A percentile compares a stretch with the other conserved stretches of the same genome.
phyloP scores from a whole-genome alignment of 2,329 filamentous ascomycete genomes.

The Aspergillus neoniger region DNA sequence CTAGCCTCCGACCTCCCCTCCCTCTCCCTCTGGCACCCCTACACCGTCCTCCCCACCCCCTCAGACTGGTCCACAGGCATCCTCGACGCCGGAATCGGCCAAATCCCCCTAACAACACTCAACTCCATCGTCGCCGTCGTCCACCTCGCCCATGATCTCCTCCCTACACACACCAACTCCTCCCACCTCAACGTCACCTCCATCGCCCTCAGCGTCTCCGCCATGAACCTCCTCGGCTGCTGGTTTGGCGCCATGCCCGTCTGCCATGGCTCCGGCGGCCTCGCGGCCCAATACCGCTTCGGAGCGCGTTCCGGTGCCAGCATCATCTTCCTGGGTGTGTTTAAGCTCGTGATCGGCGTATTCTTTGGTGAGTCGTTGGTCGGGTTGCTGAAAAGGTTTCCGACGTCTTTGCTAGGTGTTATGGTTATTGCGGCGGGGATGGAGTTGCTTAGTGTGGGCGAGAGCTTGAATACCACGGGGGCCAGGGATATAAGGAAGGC shows the following conservation, averaged over 20 bases:
- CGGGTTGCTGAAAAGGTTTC: slow-evolving; percentile 69
- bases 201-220: slow-evolving; percentile 76
- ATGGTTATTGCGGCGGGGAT: slow-evolving; percentile 89
- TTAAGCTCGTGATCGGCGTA: slow-evolving; percentile 76
- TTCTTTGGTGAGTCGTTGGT: slow-evolving; percentile 75
- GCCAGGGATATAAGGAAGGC: slow-evolving; percentile 58
- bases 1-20: slow-evolving; percentile 48
- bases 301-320: slow-evolving; percentile 85
- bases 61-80: slow-evolving; percentile 56
- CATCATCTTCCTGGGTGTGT: slow-evolving; percentile 73
- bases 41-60: slow-evolving; percentile 48
- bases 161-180: slow-evolving; percentile 68
- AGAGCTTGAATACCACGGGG: slow-evolving; percentile 74
- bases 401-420: slow-evolving; percentile 74
- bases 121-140: slow-evolving; percentile 90
- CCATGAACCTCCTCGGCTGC: slow-evolving; percentile 81
- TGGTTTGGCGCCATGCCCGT: slow-evolving; percentile 96
- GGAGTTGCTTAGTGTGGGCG: slow-evolving; percentile 82
- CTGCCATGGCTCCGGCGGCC: slow-evolving; percentile 87
- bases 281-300: slow-evolving; percentile 89
- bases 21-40: slow-evolving; percentile 64
- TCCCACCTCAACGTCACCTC: slow-evolving; percentile 62
- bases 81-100: slow-evolving; percentile 72
- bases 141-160: slow-evolving; percentile 73
- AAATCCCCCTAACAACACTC: slow-evolving; percentile 85